These are phyloP conservation scores for Hyphopichia khmerensis DNA, from an alignment of 1,139 yeast species.

Conservation along the genomic window DNA sequence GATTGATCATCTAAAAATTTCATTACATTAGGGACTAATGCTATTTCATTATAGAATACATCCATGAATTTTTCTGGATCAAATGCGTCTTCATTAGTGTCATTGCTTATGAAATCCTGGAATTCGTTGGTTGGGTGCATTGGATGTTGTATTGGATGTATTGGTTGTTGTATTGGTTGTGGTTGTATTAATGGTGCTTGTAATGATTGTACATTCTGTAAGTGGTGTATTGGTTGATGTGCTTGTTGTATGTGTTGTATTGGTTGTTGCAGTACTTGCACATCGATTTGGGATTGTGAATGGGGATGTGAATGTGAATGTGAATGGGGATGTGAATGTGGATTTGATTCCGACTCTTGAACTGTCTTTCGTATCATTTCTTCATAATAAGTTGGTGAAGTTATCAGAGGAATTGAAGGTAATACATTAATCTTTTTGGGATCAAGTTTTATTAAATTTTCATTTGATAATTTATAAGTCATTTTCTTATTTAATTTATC, in stretches of 20 bases:
- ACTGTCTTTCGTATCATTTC: too few relatives aligned
- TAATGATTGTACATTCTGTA: too few relatives aligned
- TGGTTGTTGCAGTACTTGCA: too few relatives aligned
- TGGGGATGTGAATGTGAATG: too few relatives aligned
- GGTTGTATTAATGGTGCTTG: too few relatives aligned
- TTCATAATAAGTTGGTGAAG: conserved; percentile 10
- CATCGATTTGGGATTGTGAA: too few relatives aligned
- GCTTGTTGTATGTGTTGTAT: too few relatives aligned
- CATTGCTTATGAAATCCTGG: background rate
- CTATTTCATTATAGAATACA: background rate
- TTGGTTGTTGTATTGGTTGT: background rate
- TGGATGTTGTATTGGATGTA: background rate
- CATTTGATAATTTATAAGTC: too few relatives aligned
- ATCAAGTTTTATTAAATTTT: conserved; percentile 1
- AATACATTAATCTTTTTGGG: conserved; percentile 1
- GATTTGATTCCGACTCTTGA: too few relatives aligned
- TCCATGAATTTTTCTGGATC: conserved; percentile 2
- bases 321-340: too few relatives aligned
- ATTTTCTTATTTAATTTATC: conserved; percentile 8
- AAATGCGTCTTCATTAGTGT: background rate
- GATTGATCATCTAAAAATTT: background rate
- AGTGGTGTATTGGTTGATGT: too few relatives aligned
- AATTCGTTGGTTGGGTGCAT: too few relatives aligned
- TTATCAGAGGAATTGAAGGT: conserved; percentile 8
- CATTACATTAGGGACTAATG: conserved; percentile 1